phyloP scores from a whole-genome alignment of 75 land plant species.

The Pinus tabuliformis region DNA sequence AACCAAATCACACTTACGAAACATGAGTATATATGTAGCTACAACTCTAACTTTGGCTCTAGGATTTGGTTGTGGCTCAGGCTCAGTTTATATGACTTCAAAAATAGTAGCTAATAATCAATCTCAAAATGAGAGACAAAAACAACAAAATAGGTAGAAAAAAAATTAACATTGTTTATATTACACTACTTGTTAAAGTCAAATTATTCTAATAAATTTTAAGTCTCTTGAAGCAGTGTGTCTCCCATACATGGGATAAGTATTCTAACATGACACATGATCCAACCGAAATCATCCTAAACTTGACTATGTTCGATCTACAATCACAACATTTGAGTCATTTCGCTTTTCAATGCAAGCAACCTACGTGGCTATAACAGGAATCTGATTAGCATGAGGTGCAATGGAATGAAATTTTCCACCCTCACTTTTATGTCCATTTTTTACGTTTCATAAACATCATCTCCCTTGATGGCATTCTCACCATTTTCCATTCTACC shows the following conservation, averaged over 20 bases:
- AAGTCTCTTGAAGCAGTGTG: neutral
- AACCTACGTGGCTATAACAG: conserved; percentile 13
- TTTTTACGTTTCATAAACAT: conserved; percentile 19
- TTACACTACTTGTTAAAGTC: neutral
- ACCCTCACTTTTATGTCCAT: conserved; percentile 21
- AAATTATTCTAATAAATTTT: neutral
- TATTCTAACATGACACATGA: conserved; percentile 23
- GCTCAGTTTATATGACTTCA: too few relatives aligned
- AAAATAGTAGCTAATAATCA: neutral
- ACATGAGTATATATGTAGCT: too few relatives aligned
- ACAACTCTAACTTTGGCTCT: too few relatives aligned
- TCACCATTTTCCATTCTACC: conserved; percentile 34
- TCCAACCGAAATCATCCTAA: conserved; percentile 16
- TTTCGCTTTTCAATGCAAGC: conserved; percentile 12
- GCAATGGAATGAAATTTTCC: conserved; percentile 14
- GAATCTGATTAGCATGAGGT: conserved; percentile 18
- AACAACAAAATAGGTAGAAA: neutral
- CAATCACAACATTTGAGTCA: conserved; percentile 19
- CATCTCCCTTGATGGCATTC: conserved; percentile 19
- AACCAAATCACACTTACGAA: too few relatives aligned
- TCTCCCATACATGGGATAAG: neutral
- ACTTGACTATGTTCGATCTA: conserved; percentile 20
- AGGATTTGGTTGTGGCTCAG: too few relatives aligned
- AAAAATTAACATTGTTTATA: neutral
- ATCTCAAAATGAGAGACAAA: neutral